Evolutionary conservation across 495 filamentous ascomycete species (phyloP).

Genomic region (Pyronema omphalodes): DNA sequence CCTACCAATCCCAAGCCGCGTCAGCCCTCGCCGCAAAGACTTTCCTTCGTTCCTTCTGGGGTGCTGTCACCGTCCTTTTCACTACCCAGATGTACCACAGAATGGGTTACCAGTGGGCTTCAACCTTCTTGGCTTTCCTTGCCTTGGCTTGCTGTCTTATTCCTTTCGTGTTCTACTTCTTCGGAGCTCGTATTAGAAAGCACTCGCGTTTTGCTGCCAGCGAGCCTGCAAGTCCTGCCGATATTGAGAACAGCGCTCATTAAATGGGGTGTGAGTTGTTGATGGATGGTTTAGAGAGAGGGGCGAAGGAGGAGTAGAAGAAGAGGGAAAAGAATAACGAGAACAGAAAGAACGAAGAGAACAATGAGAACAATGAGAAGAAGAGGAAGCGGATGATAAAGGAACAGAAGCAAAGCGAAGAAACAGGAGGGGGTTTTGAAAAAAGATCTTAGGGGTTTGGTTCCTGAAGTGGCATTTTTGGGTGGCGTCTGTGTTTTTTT

Average conservation of each 20-base stretch:
- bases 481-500: too few relatives aligned
- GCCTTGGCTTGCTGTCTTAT: slow-evolving; percentile 55
- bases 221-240: not conserved
- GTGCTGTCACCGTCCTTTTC: slow-evolving; percentile 55
- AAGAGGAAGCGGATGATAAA: too few relatives aligned
- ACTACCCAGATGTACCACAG: slow-evolving; percentile 62
- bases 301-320: too few relatives aligned
- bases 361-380: too few relatives aligned
- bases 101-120: slow-evolving; percentile 59
- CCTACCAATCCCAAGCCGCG: slow-evolving; percentile 71
- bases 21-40: slow-evolving; percentile 74
- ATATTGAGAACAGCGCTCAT: not conserved
- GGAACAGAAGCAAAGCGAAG: too few relatives aligned
- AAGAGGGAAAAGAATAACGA: too few relatives aligned
- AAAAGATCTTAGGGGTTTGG: too few relatives aligned
- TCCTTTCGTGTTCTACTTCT: slow-evolving; percentile 58
- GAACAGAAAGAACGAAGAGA: too few relatives aligned
- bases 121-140: slow-evolving; percentile 49
- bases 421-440: too few relatives aligned
- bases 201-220: slow-evolving; percentile 41
- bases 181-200: slow-evolving; percentile 47
- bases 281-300: too few relatives aligned
- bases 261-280: not conserved
- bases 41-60: slow-evolving; percentile 61
- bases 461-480: too few relatives aligned